A percentile compares a stretch with the other conserved stretches of the same genome.
Conservation (phyloP, 345 rosid species). For the Pistacia integerrima region DNA sequence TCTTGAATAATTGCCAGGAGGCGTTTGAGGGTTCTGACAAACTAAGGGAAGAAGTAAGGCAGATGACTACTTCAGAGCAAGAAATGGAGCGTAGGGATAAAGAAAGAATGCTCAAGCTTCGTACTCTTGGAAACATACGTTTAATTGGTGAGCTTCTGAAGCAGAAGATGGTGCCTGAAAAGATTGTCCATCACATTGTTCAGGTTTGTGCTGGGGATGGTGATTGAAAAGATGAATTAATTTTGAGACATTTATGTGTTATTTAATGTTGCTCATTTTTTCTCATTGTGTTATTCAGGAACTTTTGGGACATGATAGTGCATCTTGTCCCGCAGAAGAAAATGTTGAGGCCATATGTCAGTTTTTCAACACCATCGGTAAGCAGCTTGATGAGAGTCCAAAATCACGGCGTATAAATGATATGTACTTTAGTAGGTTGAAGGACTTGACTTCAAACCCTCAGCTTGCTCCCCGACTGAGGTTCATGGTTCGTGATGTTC, state of each 20-base stretch:
- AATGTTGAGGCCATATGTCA: constrained; percentile 93
- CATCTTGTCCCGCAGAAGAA: constrained; percentile 77
- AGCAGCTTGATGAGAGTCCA: constrained; percentile 78
- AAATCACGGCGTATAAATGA: constrained; percentile 74
- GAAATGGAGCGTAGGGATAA: constrained; percentile 84
- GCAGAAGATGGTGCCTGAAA: constrained; percentile 95
- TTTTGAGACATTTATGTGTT: neutral
- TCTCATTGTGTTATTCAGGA: constrained; percentile 46
- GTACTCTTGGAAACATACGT: constrained; percentile 90
- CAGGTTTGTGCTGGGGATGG: constrained; percentile 42
- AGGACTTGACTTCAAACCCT: constrained; percentile 60
- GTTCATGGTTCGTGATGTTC: constrained; percentile 82
- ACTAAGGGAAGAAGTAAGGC: constrained; percentile 72
- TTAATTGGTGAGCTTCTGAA: constrained; percentile 94
- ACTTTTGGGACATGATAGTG: constrained; percentile 71
- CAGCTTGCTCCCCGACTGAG: constrained; percentile 65
- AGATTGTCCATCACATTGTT: constrained; percentile 88
- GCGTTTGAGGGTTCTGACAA: constrained; percentile 90
- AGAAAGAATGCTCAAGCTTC: constrained; percentile 75
- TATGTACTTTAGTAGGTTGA: constrained; percentile 60
- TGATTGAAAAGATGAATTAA: neutral
- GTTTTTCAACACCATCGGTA: constrained; percentile 82
- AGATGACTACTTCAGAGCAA: constrained; percentile 78
- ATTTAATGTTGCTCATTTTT: neutral
- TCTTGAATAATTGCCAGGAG: constrained; percentile 88